Evolutionary conservation across 176 grass and related monocot species (phyloP), one percentile per base, ranked within the genome.

Genomic region (Musa acuminata): DNA sequence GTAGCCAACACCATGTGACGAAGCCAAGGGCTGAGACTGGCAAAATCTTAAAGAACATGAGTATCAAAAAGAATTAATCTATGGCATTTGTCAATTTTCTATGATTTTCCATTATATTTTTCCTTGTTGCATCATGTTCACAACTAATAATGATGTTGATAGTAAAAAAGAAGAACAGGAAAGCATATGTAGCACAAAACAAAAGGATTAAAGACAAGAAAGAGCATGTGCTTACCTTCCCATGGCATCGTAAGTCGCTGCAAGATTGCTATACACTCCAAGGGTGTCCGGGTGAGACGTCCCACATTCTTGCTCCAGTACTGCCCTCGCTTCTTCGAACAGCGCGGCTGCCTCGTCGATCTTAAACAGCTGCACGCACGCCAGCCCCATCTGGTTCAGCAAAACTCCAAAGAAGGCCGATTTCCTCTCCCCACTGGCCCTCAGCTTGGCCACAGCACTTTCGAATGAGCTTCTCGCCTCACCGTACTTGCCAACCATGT

Each of bases 211-310:
- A n/a, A 70, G 8, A 70, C 14, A 8, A 50, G 43, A 49, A 51
- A 50, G 35, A 43, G 35, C 20, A 22, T 21, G 17, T 9, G 67
- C 65, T 62, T 86, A 99, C 96, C 96, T 99, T 79, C 96, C 96
- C 96, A 95, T 99, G 63, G 96, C 96, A 79, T 99, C 96, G 48
- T 99, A 99, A 73, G 92, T 99, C 1, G 91, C 96, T 43, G 96
- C 88, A 2, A 99, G 88, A 86, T 99, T 99, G 80, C 91, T 99
- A 80, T 89, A 99, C 0, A 99, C 91, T 3, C 91, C 91, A 71
- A 99, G 88, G 53, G 96, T 99, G 75, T 99, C 96, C 2, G 88
- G 82, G 83, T 99, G 86, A 54, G 80, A 77, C 0, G 88, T 77
- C 1, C 96, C 96, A 13, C 91, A 91, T 76, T 99, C 96, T 80